Evolutionary conservation across 2,329 filamentous ascomycete genomes (phyloP), one percentile per base, ranked within the genome.

Genomic region (Colletotrichum sp.): DNA sequence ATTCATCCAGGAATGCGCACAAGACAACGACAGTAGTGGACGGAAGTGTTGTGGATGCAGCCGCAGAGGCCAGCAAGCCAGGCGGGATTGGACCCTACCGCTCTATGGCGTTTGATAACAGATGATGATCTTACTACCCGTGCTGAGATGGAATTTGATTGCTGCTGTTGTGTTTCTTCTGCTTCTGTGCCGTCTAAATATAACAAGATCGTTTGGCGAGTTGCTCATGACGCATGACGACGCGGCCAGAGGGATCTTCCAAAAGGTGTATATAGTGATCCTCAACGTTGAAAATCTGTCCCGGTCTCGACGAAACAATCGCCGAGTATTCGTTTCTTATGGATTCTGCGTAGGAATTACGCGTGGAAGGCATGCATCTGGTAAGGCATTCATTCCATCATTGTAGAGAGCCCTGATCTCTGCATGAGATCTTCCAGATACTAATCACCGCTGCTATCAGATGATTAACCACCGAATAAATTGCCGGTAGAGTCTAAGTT

Each of bases 241-340:
- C 10, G 0, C 4, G 10, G 43, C 43, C 1, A 18, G n/a, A 13
- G 1, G 43, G n/a, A n/a, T n/a, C n/a, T 13, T 12, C 0, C 43
- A 48, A 48, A 48, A 13, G 9, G 0, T 21, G 10, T 21, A 48
- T 48, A 48, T 7, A 48, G 1, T 21, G 9, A n/a, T 12, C 9
- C 0, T 12, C 0, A 0, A 21, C 9, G 5, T n/a, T n/a, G 9
- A n/a, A 3, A 6, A n/a, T 0, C 18, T n/a, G 18, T n/a, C 39
- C 6, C 18, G 16, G 36, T 16, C 34, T 36, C 15, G 15, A 34
- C 32, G 32, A 34, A 34, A 1, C 32, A 34, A 34, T 0, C 32
- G 12, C 32, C 32, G 32, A 34, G 12, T 0, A 34, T 34, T 2
- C 32, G 32, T 13, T 34, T 13, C 2, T 0, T 12, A 1, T 34